Evolutionary conservation across 2,329 filamentous ascomycete genomes (phyloP).

Genomic region (Exophiala alcalophila): DNA sequence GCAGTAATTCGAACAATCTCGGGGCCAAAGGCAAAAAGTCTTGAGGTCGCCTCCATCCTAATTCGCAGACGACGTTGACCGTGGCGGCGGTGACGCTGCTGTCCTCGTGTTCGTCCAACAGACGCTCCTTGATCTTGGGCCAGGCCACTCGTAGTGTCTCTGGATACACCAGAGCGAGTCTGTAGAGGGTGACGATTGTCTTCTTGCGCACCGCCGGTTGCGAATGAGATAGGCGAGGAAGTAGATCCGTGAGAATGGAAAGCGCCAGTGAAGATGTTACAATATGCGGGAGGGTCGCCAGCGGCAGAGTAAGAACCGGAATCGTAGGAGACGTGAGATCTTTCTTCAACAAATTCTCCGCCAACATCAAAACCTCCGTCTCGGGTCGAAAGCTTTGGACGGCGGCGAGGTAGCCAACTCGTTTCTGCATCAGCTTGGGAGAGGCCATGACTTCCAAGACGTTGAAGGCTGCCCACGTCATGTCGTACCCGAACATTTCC

Average conservation of each 20-base stretch:
- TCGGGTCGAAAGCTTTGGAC: conserved; percentile 95
- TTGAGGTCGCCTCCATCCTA: conserved; percentile 88
- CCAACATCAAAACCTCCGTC: conserved; percentile 95
- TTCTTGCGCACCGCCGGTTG: conserved; percentile 88
- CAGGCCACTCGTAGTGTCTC: conserved; percentile 88
- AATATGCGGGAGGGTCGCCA: conserved; percentile 88
- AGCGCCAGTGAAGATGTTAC: conserved; percentile 90
- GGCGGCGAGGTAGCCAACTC: conserved; percentile 89
- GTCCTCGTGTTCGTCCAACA: conserved; percentile 88
- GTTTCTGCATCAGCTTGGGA: conserved; percentile 88
- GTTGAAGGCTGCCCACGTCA: conserved; percentile 99
- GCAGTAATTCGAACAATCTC: conserved; percentile 84
- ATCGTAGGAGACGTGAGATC: conserved; percentile 64
- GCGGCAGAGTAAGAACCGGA: conserved; percentile 78
- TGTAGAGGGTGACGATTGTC: conserved; percentile 89
- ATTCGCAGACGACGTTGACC: conserved; percentile 92
- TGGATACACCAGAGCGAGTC: conserved; percentile 91
- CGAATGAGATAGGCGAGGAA: conserved; percentile 83
- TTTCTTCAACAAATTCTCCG: conserved; percentile 95
- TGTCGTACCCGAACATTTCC: conserved; percentile 98
- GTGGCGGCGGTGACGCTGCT: conserved; percentile 92
- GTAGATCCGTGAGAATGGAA: conserved; percentile 79
- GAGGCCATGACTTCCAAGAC: conserved; percentile 99
- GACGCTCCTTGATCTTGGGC: conserved; percentile 93
- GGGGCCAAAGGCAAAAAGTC: conserved; percentile 93